Evolutionary conservation across 768 basidiomycete species (phyloP), one percentile per base, ranked within the genome.

Genomic region (Terana coerulea): DNA sequence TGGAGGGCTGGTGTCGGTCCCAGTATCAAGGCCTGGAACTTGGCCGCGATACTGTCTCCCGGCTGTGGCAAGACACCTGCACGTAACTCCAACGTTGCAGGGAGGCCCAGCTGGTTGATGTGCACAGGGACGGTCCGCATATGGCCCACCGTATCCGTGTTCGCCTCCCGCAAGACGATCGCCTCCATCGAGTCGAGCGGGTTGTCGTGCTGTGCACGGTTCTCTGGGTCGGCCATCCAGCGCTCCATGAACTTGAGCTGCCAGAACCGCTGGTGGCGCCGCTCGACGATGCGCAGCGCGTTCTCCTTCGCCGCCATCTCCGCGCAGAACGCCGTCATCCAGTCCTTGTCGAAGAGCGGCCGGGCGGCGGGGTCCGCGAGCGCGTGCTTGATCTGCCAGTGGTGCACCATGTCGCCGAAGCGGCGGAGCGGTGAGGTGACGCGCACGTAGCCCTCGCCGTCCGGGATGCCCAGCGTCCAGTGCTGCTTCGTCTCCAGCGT

Each of bases 331-430:
- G 62, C 64, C 59, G 68, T 63, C 61, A 91, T 58, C 65, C 65
- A 64, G 15, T 75, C 76, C 26, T 71, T 67, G 2, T 59, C 42
- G 26, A 71, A 70, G 59, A 88, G 84, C 34, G 72, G 67, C 40
- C 50, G 51, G 5, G 72, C 66, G 31, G 30, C 57, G 6, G 62
- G 64, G 11, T 65, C 68, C 6, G 87, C 69, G 10, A 98, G 67
- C 5, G 78, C 79, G 44, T 84, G 72, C 62, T 97, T 95, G 68
- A 99, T 81, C 66, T 98, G 95, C 92, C 94, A 99, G 69, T 98
- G 97, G 9, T 73, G 70, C 11, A 94, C 65, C 50, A 97, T 65
- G 67, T 99, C 97, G 30, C 70, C 68, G 66, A 82, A 97, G 37
- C 97, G 82, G 35, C 97, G 79, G 37, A 99, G 70, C 0, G 97